Conservation (phyloP, 2,329 filamentous ascomycete species). For the Cyclaneusma minus region DNA sequence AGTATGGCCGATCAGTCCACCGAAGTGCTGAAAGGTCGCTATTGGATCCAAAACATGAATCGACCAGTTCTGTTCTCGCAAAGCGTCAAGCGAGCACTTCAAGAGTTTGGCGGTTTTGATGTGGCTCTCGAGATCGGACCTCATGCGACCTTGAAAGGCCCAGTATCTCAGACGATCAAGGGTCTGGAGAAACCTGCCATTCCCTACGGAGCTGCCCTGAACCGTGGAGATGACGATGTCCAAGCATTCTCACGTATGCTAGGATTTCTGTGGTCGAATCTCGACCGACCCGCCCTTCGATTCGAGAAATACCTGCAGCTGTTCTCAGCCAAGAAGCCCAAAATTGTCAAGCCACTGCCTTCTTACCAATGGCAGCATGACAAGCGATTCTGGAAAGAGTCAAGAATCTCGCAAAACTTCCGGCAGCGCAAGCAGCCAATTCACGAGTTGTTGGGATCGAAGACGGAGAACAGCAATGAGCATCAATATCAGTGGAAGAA, state of each 20-base stretch:
- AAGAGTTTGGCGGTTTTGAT: slow-evolving; percentile 2
- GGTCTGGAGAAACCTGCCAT: slow-evolving; percentile 2
- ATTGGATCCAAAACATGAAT: no score
- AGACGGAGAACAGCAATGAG: slow-evolving; percentile 7
- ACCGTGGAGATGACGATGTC: slow-evolving; percentile 7
- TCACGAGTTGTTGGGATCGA: slow-evolving; percentile 31
- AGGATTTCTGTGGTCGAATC: slow-evolving; percentile 6
- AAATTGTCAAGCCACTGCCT: slow-evolving; percentile 27
- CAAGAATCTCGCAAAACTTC: slow-evolving; percentile 27
- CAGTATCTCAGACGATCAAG: slow-evolving; percentile 14
- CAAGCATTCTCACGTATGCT: slow-evolving; percentile 6
- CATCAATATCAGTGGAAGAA: slow-evolving; percentile 15
- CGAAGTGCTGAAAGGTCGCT: no score
- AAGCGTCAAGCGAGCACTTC: slow-evolving; percentile 7
- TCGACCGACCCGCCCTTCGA: no score
- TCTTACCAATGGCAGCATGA: slow-evolving; percentile 37
- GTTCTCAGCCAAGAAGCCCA: slow-evolving; percentile 3
- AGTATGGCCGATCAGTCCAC: no score
- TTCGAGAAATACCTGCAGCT: slow-evolving; percentile 5
- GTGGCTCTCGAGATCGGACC: slow-evolving; percentile 21
- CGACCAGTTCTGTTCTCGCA: slow-evolving; percentile 6
- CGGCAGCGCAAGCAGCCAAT: slow-evolving; percentile 27
- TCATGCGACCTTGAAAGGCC: slow-evolving; percentile 20
- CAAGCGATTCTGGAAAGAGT: slow-evolving; percentile 35
- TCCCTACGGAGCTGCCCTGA: slow-evolving; percentile 5